Percentiles rank a stretch among this genome's conserved stretches.
phyloP scores from a whole-genome alignment of 768 basidiomycete species.

The Pisolithus sp. region DNA sequence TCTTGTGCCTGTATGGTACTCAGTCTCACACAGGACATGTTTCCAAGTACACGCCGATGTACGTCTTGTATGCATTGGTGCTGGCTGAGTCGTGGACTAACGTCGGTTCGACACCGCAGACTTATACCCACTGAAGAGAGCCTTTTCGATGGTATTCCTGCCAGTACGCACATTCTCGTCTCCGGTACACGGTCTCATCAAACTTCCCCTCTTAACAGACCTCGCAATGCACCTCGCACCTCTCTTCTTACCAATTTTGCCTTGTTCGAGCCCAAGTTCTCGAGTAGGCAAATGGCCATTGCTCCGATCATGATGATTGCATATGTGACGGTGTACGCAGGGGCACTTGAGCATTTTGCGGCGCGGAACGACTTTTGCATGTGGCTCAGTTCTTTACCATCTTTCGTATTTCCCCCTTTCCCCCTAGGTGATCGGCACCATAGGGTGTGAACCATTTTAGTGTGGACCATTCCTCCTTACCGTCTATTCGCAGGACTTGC shows the following conservation, averaged over 20 bases:
- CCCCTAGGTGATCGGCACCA: no score
- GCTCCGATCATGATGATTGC: slow-evolving; percentile 1
- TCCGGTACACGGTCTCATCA: slow-evolving; percentile 4
- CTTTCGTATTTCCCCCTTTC: background rate
- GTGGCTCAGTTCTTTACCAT: background rate
- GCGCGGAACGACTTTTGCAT: background rate
- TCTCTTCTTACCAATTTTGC: slow-evolving; percentile 59
- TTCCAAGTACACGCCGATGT: background rate
- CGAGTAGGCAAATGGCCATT: slow-evolving; percentile 3
- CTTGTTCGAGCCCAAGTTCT: slow-evolving; percentile 51
- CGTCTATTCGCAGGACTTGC: no score
- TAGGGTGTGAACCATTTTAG: no score
- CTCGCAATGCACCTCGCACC: slow-evolving; percentile 59
- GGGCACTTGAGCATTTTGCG: background rate
- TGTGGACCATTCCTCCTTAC: no score
- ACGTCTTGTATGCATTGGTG: background rate
- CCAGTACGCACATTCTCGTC: background rate
- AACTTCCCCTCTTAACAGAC: slow-evolving; percentile 48
- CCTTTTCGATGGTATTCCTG: background rate
- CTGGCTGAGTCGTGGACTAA: background rate
- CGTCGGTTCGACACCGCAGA: background rate
- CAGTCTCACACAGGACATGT: background rate
- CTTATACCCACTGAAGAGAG: background rate
- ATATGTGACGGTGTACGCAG: background rate
- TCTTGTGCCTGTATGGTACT: background rate